Percentiles rank a stretch among this genome's conserved stretches.
These are phyloP conservation scores for Rhizopus delemar DNA, from an alignment of 371 early-diverging fungal species.

Conservation along the genomic window DNA sequence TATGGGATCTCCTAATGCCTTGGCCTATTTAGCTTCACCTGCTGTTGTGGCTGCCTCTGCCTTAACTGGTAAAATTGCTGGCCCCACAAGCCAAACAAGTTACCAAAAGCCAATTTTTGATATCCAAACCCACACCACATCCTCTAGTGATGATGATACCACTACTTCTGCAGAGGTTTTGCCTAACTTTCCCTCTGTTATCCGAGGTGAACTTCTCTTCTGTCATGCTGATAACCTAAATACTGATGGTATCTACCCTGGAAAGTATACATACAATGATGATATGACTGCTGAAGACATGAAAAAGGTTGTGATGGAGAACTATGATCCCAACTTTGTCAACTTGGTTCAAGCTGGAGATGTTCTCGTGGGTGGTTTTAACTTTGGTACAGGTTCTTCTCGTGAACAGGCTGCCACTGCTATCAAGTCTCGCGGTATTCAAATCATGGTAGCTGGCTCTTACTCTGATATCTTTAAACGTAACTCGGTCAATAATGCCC, in stretches of 20 bases:
- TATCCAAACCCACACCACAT: slow-evolving; percentile 26
- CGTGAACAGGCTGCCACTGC: slow-evolving; percentile 97
- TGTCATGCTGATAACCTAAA: slow-evolving; percentile 90
- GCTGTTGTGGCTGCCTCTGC: slow-evolving; percentile 92
- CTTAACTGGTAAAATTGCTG: slow-evolving; percentile 75
- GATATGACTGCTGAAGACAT: slow-evolving; percentile 85
- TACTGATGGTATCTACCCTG: slow-evolving; percentile 96
- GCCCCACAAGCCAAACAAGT: slow-evolving; percentile 46
- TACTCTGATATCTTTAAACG: slow-evolving; percentile 95
- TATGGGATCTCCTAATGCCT: slow-evolving; percentile 91
- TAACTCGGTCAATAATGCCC: slow-evolving; percentile 95
- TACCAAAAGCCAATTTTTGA: slow-evolving; percentile 14
- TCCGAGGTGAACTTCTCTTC: slow-evolving; percentile 83
- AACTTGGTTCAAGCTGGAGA: slow-evolving; percentile 67
- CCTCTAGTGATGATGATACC: slow-evolving; percentile 15
- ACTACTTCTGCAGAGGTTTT: slow-evolving; percentile 42
- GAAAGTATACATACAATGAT: slow-evolving; percentile 86
- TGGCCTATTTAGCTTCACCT: slow-evolving; percentile 92
- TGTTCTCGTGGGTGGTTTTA: slow-evolving; percentile 87
- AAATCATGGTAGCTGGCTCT: slow-evolving; percentile 84
- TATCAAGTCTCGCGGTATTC: slow-evolving; percentile 81
- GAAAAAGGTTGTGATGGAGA: slow-evolving; percentile 95
- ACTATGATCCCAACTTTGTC: slow-evolving; percentile 90
- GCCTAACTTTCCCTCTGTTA: slow-evolving; percentile 72
- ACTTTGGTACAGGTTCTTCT: slow-evolving; percentile 95